These are phyloP conservation scores for Fragaria vesca DNA, from an alignment of 306 rosid genomes.

Conservation along the genomic window DNA sequence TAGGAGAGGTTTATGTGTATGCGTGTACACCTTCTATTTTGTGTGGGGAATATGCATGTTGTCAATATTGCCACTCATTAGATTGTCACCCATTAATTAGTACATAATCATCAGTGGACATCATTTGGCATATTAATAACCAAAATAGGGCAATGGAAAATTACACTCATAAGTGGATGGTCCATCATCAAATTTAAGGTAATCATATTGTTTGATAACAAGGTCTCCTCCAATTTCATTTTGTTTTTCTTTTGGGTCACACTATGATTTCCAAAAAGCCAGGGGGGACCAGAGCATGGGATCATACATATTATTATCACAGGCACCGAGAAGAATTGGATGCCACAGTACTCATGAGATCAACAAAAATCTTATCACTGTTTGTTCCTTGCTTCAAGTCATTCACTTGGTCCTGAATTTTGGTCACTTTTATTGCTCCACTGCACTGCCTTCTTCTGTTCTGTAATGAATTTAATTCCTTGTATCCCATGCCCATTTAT, in stretches of 20 bases:
- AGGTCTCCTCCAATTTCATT: neutral
- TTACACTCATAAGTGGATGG: slow-evolving; percentile 19
- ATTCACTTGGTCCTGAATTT: slow-evolving; percentile 4
- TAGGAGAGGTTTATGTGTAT: neutral
- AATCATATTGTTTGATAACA: slow-evolving; percentile 6
- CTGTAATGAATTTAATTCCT: slow-evolving; percentile 4
- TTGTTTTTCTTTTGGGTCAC: neutral
- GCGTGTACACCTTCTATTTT: slow-evolving; percentile 2
- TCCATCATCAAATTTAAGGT: slow-evolving; percentile 20
- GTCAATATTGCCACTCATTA: slow-evolving; percentile 15
- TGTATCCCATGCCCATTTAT: neutral
- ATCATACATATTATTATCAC: neutral
- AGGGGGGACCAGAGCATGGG: slow-evolving; percentile 25
- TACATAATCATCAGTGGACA: slow-evolving; percentile 21
- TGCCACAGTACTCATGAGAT: neutral
- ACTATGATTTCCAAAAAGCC: neutral
- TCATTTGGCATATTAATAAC: slow-evolving; percentile 12
- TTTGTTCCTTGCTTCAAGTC: neutral
- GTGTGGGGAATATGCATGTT: slow-evolving; percentile 13
- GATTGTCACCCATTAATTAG: slow-evolving; percentile 23
- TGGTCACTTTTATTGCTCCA: slow-evolving; percentile 13
- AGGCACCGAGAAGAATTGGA: slow-evolving; percentile 5
- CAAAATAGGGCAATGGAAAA: slow-evolving; percentile 1
- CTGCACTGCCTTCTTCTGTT: neutral
- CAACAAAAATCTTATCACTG: slow-evolving; percentile 14